Base-by-base conservation (phyloP, 1,284 basidiomycete species). In the Leccinum pallidistipes region DNA sequence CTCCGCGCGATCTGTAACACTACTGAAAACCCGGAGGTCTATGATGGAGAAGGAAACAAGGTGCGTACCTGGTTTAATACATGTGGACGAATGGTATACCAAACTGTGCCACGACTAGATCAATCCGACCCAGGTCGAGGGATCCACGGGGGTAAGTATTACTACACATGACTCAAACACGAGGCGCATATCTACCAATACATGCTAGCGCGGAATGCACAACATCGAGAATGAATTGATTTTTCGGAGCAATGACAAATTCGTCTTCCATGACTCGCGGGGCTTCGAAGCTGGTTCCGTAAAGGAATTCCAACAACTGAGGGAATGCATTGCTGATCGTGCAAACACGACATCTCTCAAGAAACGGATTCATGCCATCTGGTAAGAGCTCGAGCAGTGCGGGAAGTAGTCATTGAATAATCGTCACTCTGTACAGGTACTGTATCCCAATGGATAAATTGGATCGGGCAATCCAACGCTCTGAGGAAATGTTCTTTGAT, bases 151-250 rank as follows among this genome's bases (percentile, higher is more conserved):
- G 38, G 38, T n/a, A 4, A 16, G 36, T 0, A 38, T 16, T 0
- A 14, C 36, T 14, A 8, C 16, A n/a, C 0, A n/a, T 1, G 8
- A 40, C 16, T 8, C 16, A 3, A 16, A n/a, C 4, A 9, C 8
- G 16, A 8, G 2, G 6, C 38, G 8, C 7, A n/a, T 32, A 3
- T 32, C 4, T 32, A 32, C 10, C 0, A 0, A 4, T 32, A 0
- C 31, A 32, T 32, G 32, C 5, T 32, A 32, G 32, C 32, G 32
- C 32, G 32, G 32, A 32, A 11, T 32, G 4, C 32, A 32, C 11
- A 0, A 32, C 32, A 32, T 32, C 5, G 32, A 11, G 32, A 32
- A 5, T 10, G 5, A 32, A 0, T 32, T 32, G 32, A 32, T 32
- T 5, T 32, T 32, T 11, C 32, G 32, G 32, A 32, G 32, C 32